Evolutionary conservation across 1,139 yeast genomes (phyloP).

Genomic region (Candida tropicalis): DNA sequence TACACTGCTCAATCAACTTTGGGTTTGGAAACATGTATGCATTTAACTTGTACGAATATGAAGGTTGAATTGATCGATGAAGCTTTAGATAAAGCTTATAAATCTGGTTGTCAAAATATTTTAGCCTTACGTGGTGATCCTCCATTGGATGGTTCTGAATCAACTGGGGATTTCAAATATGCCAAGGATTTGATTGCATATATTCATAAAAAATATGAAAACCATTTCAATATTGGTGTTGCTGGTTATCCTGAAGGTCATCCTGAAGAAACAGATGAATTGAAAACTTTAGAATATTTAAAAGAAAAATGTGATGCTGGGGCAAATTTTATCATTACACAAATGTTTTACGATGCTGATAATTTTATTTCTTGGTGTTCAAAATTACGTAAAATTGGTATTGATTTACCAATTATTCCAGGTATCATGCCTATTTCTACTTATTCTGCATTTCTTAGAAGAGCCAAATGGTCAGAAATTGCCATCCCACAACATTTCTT

Average conservation of each 20-base stretch:
- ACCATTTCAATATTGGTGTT: constrained; percentile 84
- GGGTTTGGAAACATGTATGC: constrained; percentile 98
- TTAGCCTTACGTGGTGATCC: constrained; percentile 87
- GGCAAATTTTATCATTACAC: constrained; percentile 90
- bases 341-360: constrained; percentile 89
- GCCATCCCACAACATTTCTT: constrained; percentile 74
- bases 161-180: constrained; percentile 66
- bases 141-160: constrained; percentile 67
- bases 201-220: constrained; percentile 72
- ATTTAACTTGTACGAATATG: constrained; percentile 96
- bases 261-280: constrained; percentile 73
- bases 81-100: constrained; percentile 83
- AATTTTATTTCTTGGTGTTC: constrained; percentile 82
- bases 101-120: constrained; percentile 93
- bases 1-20: constrained; percentile 89
- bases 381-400: constrained; percentile 70
- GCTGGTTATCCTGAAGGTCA: constrained; percentile 98
- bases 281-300: constrained; percentile 60
- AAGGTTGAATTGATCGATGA: constrained; percentile 76
- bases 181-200: constrained; percentile 88
- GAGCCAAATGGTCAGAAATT: constrained; percentile 94
- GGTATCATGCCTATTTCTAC: constrained; percentile 99
- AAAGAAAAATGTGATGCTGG: constrained; percentile 93
- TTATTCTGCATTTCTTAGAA: constrained; percentile 85
- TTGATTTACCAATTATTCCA: constrained; percentile 86